Base-by-base conservation (phyloP, 2,329 filamentous ascomycete genomes). In the Diaporthe vaccinii region DNA sequence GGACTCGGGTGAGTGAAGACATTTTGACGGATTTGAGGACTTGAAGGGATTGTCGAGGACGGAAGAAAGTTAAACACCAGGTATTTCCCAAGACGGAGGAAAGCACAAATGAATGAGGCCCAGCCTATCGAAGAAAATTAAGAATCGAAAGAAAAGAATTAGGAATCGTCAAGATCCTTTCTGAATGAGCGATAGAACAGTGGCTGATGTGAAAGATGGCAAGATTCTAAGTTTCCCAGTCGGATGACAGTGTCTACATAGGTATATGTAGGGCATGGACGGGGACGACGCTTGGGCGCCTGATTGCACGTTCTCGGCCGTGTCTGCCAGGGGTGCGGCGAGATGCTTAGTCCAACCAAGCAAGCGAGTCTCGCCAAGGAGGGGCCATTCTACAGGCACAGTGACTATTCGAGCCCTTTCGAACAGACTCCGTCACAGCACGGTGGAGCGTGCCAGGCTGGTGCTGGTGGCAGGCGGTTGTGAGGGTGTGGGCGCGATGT, bases 1-100 rank as follows among this genome's bases (percentile, higher is more conserved):
- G 78, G 68, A 82, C 76, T 74, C 78, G 81, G 51, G 80, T 80
- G 75, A 82, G 84, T 79, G 80, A 79, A 65, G 58, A 61, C 84
- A 86, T 86, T 39, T 79, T 85, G 80, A 75, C 49, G 75, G 72
- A 77, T 71, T 77, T 71, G 76, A 76, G 74, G 76, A 78, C 58
- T 76, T 78, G 73, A 79, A 79, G 77, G 78, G 80, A 80, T 53
- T 14, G 65, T 68, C 77, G 75, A 79, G 78, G 79, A 77, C 74
- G 78, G 76, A 78, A 78, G 79, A 68, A 76, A 79, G 78, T 39
- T 41, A 76, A 78, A 77, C 77, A 76, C 73, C 75, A 51, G 4
- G 10, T 53, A 53, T 51, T 53, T 39, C 44, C 65, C 65, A 49
- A 17, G n/a, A 25, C 46, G 12, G 65, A 68, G 46, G 76, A 77